Conservation (phyloP, 129 eudicot genomes). For the Glebionis coronaria region DNA sequence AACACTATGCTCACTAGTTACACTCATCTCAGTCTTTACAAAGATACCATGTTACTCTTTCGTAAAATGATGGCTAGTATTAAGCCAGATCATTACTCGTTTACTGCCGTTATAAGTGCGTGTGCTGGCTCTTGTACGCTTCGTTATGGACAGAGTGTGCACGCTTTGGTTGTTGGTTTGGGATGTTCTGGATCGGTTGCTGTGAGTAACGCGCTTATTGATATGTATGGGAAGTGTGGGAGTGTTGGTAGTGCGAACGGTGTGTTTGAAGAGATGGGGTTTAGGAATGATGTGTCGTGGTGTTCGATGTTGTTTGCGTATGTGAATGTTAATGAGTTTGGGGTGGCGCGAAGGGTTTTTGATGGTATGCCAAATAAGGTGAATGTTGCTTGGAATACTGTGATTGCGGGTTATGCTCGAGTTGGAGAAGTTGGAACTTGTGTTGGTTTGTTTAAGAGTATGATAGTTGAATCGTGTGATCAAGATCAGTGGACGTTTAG, state of each 20-base stretch:
- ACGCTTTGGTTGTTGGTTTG: slow-evolving; percentile 43
- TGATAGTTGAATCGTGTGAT: slow-evolving; percentile 45
- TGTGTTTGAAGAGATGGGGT: slow-evolving; percentile 59
- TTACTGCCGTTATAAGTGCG: slow-evolving; percentile 60
- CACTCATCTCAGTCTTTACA: slow-evolving; percentile 54
- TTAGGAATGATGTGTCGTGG: slow-evolving; percentile 69
- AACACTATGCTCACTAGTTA: slow-evolving; percentile 71
- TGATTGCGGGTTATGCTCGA: slow-evolving; percentile 61
- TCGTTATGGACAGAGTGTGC: slow-evolving; percentile 44
- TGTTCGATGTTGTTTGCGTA: slow-evolving; percentile 75
- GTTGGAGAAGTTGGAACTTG: slow-evolving; percentile 41
- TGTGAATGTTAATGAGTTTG: slow-evolving; percentile 46
- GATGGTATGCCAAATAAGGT: slow-evolving; percentile 57
- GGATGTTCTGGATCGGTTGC: slow-evolving; percentile 49
- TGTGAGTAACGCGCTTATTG: slow-evolving; percentile 67
- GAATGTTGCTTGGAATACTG: slow-evolving; percentile 69
- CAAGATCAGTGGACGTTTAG: slow-evolving; percentile 82
- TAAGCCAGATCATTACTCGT: slow-evolving; percentile 67
- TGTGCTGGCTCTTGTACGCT: slow-evolving; percentile 53
- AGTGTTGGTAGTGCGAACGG: slow-evolving; percentile 37
- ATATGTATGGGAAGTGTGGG: slow-evolving; percentile 77
- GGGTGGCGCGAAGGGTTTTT: slow-evolving; percentile 39
- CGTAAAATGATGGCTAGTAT: slow-evolving; percentile 37
- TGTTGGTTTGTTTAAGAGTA: slow-evolving; percentile 50
- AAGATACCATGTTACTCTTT: slow-evolving; percentile 57